Percentiles rank a stretch among this genome's conserved stretches.
These are phyloP conservation scores for Ceratocystiopsis sp. DNA, from an alignment of 2,329 filamentous ascomycete genomes.

Conservation along the genomic window DNA sequence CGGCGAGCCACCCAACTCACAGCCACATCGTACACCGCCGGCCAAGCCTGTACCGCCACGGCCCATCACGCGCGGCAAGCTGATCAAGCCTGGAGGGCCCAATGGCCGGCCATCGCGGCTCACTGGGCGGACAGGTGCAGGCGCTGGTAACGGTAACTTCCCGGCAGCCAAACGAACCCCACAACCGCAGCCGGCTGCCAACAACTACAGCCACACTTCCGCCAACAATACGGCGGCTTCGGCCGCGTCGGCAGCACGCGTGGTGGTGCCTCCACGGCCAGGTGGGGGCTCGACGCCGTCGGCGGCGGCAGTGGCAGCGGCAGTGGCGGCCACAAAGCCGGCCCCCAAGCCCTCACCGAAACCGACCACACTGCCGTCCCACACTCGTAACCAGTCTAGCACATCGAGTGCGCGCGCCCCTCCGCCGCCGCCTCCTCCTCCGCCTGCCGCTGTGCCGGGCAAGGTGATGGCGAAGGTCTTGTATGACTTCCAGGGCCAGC, in stretches of 20 bases:
- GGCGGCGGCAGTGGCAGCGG: conserved; percentile 15
- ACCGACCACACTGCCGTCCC: conserved; percentile 29
- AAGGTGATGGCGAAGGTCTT: conserved; percentile 78
- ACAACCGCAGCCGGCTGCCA: not conserved
- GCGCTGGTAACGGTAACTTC: conserved; percentile 3
- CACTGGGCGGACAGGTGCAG: conserved; percentile 18
- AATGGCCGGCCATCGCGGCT: conserved; percentile 63
- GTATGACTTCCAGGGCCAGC: conserved; percentile 80
- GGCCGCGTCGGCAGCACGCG: conserved; percentile 5
- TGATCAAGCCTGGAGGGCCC: conserved; percentile 81
- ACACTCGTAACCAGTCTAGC: conserved; percentile 38
- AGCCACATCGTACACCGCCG: conserved; percentile 71
- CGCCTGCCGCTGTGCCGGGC: conserved; percentile 45
- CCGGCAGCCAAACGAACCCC: not conserved
- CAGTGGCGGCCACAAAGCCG: conserved; percentile 27
- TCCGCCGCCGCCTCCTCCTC: conserved; percentile 48
- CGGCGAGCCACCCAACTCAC: conserved; percentile 69
- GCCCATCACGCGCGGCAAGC: conserved; percentile 82
- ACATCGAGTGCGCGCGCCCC: conserved; percentile 28
- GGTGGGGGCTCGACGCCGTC: conserved; percentile 9
- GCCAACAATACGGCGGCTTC: not conserved
- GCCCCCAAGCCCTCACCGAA: no score
- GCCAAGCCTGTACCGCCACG: conserved; percentile 72
- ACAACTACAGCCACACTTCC: not conserved
- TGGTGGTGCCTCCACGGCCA: conserved; percentile 13